A percentile compares a stretch with the other conserved stretches of the same genome.
Conservation (phyloP, 2,329 filamentous ascomycete genomes). For the Botrytis tulipae region DNA sequence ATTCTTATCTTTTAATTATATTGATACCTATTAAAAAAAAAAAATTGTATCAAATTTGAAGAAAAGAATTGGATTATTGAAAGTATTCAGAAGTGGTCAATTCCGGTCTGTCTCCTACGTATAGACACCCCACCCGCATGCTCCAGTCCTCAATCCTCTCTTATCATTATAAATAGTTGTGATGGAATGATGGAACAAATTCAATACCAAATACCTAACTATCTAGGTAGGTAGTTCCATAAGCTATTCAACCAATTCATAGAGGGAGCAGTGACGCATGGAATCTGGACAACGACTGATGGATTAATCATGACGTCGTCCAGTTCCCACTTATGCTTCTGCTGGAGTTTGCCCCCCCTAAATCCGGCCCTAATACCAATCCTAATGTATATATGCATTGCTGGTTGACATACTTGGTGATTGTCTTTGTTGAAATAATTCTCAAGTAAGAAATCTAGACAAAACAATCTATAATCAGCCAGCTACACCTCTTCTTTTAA, state of each 20-base stretch:
- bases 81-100: too few species aligned
- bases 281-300: background rate
- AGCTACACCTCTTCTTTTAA: background rate
- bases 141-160: background rate
- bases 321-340: background rate
- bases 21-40: too few species aligned
- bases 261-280: background rate
- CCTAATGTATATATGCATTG: background rate
- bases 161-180: background rate
- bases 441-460: background rate
- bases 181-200: background rate
- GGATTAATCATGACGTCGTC: background rate
- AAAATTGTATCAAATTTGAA: too few species aligned
- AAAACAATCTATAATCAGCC: background rate
- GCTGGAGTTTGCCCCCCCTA: background rate
- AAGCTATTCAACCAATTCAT: background rate
- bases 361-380: background rate
- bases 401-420: too few species aligned
- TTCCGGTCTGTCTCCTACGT: too few species aligned
- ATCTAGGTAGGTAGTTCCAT: background rate
- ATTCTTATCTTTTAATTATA: too few species aligned
- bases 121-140: background rate
- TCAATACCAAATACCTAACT: background rate
- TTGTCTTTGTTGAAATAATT: background rate
- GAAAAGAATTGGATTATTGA: too few species aligned